These are phyloP conservation scores for Alternaria hordeiaustralica DNA, from an alignment of 2,329 filamentous ascomycete species.

Conservation along the genomic window DNA sequence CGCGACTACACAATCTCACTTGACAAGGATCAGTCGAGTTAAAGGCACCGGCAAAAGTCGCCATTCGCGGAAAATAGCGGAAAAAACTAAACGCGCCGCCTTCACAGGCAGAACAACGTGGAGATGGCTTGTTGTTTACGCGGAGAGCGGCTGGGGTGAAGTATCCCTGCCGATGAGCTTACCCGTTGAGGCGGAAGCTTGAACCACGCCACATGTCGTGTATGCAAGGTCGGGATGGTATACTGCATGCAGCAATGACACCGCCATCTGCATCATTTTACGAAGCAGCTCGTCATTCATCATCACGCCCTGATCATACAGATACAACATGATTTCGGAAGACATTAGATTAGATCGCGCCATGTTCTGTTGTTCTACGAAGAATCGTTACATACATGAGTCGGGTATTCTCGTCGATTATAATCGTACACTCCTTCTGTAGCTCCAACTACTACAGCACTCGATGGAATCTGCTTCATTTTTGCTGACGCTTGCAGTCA, in stretches of 20 bases:
- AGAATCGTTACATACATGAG: neutral
- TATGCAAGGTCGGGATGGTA: conserved; percentile 16
- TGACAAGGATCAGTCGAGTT: conserved; percentile 1
- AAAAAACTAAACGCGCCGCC: conserved; percentile 22
- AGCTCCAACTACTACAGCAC: neutral
- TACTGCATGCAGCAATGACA: conserved; percentile 23
- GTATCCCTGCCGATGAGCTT: conserved; percentile 22
- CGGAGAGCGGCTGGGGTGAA: conserved; percentile 32
- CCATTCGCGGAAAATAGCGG: conserved; percentile 36
- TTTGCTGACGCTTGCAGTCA: neutral
- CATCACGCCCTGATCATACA: neutral
- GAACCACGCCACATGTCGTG: conserved; percentile 22
- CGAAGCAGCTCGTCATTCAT: neutral
- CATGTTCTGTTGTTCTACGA: neutral
- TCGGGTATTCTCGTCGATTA: neutral
- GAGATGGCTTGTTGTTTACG: conserved; percentile 26
- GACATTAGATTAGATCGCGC: neutral
- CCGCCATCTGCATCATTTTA: neutral
- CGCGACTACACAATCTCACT: conserved; percentile 6
- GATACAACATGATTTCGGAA: neutral
- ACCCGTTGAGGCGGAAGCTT: conserved; percentile 31
- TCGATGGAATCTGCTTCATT: neutral
- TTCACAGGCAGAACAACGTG: conserved; percentile 16
- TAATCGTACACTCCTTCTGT: neutral
- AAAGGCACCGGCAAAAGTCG: conserved; percentile 12